Percentiles rank a stretch among this genome's conserved stretches.
Evolutionary conservation across 139 green algal species (phyloP).

Genomic region (Volvox africanus): DNA sequence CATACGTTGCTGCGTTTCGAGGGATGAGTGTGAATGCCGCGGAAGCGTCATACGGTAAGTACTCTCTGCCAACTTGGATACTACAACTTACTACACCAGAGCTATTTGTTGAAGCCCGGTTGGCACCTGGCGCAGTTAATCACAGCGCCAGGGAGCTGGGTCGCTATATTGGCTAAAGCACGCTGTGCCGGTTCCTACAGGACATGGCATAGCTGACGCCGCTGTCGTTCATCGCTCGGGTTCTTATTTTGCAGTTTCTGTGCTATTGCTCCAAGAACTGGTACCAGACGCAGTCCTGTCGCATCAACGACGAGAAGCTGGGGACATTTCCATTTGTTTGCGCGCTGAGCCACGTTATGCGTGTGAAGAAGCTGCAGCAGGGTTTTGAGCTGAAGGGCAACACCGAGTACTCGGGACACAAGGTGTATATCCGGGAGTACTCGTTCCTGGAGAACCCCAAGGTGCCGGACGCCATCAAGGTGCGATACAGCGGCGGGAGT

Average conservation of each 20-base stretch:
- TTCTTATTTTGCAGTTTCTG: constrained; percentile 32
- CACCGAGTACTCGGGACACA: constrained; percentile 15
- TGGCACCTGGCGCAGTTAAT: too few relatives aligned
- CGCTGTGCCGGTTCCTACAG: too few relatives aligned
- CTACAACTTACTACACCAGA: too few relatives aligned
- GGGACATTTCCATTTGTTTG: constrained; percentile 51
- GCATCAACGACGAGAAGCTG: constrained; percentile 50
- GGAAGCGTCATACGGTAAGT: too few relatives aligned
- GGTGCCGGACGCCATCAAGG: constrained; percentile 45
- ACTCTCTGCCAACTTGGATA: too few relatives aligned
- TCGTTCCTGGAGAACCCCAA: constrained; percentile 49
- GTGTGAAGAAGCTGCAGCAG: constrained; percentile 21
- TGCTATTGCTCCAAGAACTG: constrained; percentile 60
- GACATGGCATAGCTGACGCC: too few relatives aligned
- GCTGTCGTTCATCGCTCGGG: too few relatives aligned
- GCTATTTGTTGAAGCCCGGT: too few relatives aligned
- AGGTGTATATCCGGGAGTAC: constrained; percentile 44
- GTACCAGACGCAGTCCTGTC: constrained; percentile 55
- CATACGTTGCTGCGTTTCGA: too few relatives aligned
- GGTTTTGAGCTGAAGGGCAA: background rate
- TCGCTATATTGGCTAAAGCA: too few relatives aligned
- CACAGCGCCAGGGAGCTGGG: too few relatives aligned
- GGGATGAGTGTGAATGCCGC: too few relatives aligned
- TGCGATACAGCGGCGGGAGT: background rate
- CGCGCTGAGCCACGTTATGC: constrained; percentile 42